Evolutionary conservation across 2,329 filamentous ascomycete genomes (phyloP).

Genomic region (Cordyceps pruinosa): DNA sequence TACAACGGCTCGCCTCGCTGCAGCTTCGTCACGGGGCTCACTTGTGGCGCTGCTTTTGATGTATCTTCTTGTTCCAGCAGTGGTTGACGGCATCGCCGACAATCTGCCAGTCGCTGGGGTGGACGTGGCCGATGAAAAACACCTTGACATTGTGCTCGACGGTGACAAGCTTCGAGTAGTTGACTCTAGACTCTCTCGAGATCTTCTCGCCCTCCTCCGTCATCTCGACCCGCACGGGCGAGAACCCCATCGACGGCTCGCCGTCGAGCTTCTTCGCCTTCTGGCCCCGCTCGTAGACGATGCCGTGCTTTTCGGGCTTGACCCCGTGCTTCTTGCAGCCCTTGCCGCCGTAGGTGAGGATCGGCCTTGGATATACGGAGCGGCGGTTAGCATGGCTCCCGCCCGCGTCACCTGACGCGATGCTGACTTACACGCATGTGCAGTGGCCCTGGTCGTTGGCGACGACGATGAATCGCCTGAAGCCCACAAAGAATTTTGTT

Average conservation of each 20-base stretch:
- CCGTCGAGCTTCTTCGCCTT: constrained; percentile 27
- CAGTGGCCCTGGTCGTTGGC: constrained; percentile 45
- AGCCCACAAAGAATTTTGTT: constrained; percentile 39
- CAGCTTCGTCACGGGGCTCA: neutral
- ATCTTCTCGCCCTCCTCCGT: constrained; percentile 38
- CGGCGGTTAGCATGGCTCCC: neutral
- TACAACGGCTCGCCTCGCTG: neutral
- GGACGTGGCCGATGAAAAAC: constrained; percentile 48
- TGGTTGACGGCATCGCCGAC: constrained; percentile 40
- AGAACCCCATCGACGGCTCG: constrained; percentile 44
- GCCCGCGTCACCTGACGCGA: neutral
- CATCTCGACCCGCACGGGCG: constrained; percentile 38
- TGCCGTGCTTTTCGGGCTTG: constrained; percentile 46
- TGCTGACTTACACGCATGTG: constrained; percentile 46
- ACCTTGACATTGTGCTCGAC: constrained; percentile 53
- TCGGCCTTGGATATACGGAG: constrained; percentile 35
- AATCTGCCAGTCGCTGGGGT: constrained; percentile 31
- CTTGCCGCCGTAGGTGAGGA: constrained; percentile 47
- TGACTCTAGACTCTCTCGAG: constrained; percentile 45
- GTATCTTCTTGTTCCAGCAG: constrained; percentile 43
- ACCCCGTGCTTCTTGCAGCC: constrained; percentile 48
- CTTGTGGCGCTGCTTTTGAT: constrained; percentile 23
- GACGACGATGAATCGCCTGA: constrained; percentile 49
- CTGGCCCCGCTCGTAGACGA: constrained; percentile 35
- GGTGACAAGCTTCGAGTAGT: constrained; percentile 50